A percentile compares a stretch with the other conserved stretches of the same genome.
These are phyloP conservation scores for Saussurea involucrata DNA, from an alignment of 129 eudicot species.

Conservation along the genomic window DNA sequence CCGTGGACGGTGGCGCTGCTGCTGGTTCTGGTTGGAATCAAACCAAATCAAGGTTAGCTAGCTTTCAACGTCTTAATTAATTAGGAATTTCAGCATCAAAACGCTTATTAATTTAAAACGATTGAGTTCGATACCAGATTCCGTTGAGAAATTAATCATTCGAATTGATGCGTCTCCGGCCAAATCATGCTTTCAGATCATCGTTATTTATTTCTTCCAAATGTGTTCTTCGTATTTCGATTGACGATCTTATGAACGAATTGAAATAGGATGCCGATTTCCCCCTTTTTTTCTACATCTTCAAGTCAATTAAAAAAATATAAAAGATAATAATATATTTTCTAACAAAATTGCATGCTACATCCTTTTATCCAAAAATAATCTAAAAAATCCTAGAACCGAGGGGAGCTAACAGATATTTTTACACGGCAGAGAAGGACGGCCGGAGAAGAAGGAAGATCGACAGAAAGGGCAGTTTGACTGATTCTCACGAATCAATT, in stretches of 20 bases:
- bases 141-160: not conserved
- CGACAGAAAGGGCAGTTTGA: slow-evolving; percentile 21
- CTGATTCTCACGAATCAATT: slow-evolving; percentile 13
- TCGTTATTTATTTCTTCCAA: not conserved
- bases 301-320: too few relatives aligned
- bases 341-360: not conserved
- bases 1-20: not conserved
- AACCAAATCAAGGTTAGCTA: not conserved
- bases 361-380: not conserved
- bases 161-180: not conserved
- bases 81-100: not conserved
- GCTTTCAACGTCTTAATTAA: not conserved
- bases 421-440: slow-evolving; percentile 14
- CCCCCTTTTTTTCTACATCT: not conserved
- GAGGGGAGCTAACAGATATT: not conserved
- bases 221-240: not conserved
- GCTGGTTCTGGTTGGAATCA: not conserved
- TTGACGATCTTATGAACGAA: not conserved
- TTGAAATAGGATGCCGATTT: not conserved
- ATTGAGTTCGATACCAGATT: not conserved
- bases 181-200: not conserved
- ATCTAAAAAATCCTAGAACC: not conserved
- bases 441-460: slow-evolving; percentile 23
- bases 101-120: not conserved
- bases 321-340: too few relatives aligned